Evolutionary conservation across 2,329 filamentous ascomycete species (phyloP).

Genomic region (Nemania sp.): DNA sequence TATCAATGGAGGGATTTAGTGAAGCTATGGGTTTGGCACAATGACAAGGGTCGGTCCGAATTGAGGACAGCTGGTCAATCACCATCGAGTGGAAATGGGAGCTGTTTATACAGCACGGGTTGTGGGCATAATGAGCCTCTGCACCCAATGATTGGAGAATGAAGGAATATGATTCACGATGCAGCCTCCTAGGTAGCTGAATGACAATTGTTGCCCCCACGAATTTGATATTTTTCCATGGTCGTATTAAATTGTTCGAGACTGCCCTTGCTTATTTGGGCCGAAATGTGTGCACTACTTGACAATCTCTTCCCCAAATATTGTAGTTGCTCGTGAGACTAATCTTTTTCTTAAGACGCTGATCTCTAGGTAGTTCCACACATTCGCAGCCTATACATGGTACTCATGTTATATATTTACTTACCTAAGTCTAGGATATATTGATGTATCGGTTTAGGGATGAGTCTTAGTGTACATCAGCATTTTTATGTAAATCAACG

Average conservation of each 20-base stretch:
- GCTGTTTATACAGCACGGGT: slow-evolving; percentile 47
- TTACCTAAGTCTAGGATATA: too few relatives aligned
- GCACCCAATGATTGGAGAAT: slow-evolving; percentile 36
- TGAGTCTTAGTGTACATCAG: too few relatives aligned
- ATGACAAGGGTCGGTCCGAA: slow-evolving; percentile 48
- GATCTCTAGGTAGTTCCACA: not conserved
- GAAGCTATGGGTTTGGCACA: slow-evolving; percentile 50
- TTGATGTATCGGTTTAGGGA: too few relatives aligned
- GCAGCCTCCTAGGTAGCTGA: slow-evolving; percentile 46
- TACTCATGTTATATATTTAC: too few relatives aligned
- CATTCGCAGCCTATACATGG: too few relatives aligned
- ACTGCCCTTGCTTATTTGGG: slow-evolving; percentile 2
- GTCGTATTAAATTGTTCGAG: not conserved
- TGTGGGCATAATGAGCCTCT: slow-evolving; percentile 34
- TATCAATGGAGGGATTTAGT: slow-evolving; percentile 35
- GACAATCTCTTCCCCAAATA: not conserved
- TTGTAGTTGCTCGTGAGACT: not conserved
- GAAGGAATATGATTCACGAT: slow-evolving; percentile 39
- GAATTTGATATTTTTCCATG: not conserved
- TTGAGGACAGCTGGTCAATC: slow-evolving; percentile 50
- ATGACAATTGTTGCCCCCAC: slow-evolving; percentile 41
- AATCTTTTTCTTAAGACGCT: not conserved
- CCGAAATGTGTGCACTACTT: not conserved
- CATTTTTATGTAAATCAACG: too few relatives aligned
- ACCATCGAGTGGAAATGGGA: slow-evolving; percentile 47